phyloP scores from a whole-genome alignment of 2,329 filamentous ascomycete genomes.

The Furcasterigmium furcatum region DNA sequence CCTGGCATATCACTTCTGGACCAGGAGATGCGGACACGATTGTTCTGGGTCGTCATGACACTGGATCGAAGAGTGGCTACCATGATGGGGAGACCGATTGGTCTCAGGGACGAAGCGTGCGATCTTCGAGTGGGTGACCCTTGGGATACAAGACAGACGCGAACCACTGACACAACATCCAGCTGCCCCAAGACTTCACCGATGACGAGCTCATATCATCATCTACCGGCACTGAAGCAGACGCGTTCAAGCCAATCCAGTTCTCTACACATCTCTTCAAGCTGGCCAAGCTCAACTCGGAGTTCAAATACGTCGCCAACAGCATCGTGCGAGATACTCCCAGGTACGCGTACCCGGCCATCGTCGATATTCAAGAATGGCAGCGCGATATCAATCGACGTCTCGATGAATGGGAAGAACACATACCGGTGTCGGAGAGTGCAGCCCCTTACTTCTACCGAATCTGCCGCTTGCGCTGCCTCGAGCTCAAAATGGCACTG shows the following conservation, averaged over 20 bases:
- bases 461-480: constrained; percentile 41
- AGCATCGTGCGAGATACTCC: constrained; percentile 45
- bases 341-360: constrained; percentile 42
- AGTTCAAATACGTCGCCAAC: constrained; percentile 55
- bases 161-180: constrained; percentile 11
- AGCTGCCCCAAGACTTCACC: constrained; percentile 23
- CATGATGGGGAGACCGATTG: constrained; percentile 54
- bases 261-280: constrained; percentile 45
- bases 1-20: constrained; percentile 41
- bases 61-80: constrained; percentile 50
- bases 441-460: constrained; percentile 17
- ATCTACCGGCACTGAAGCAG: background rate
- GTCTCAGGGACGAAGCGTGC: constrained; percentile 51
- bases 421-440: constrained; percentile 24
- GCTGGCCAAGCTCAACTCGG: constrained; percentile 46
- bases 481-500: constrained; percentile 44
- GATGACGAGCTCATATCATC: constrained; percentile 13
- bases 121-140: constrained; percentile 39
- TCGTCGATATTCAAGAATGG: constrained; percentile 42
- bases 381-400: constrained; percentile 35
- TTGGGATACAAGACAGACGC: background rate
- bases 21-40: constrained; percentile 50
- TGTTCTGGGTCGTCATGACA: constrained; percentile 52
- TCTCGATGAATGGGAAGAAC: constrained; percentile 34
- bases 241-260: too few species aligned